Evolutionary conservation across 768 basidiomycete species (phyloP).

Genomic region (Coprinellus micaceus): DNA sequence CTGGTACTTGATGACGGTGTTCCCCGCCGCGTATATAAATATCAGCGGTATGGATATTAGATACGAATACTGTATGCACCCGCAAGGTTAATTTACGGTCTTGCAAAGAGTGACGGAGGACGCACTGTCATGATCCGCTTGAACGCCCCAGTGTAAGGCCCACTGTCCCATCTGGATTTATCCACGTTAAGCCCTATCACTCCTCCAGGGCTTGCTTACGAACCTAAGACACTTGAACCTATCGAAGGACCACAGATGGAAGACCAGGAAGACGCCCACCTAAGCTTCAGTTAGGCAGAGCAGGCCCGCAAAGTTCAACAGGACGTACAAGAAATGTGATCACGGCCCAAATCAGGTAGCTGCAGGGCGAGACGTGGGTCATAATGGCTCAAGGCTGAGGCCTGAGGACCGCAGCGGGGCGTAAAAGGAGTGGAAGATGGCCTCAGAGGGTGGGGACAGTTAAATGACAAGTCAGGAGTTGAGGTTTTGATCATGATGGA

Average conservation of each 20-base stretch:
- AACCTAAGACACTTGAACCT: conserved; percentile 70
- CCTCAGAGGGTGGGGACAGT: not conserved
- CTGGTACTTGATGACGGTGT: conserved; percentile 67
- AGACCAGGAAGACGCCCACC: conserved; percentile 62
- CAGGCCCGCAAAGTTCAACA: not conserved
- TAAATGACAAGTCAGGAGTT: not conserved
- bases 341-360: conserved; percentile 60
- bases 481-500: not conserved
- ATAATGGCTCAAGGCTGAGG: conserved; percentile 32
- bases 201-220: conserved; percentile 13
- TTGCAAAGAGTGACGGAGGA: not conserved
- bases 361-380: conserved; percentile 62
- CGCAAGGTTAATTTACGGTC: conserved; percentile 4
- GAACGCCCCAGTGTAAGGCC: conserved; percentile 67
- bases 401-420: conserved; percentile 19
- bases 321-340: conserved; percentile 47
- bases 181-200: not conserved
- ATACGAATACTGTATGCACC: conserved; percentile 60
- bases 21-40: conserved; percentile 55
- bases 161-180: conserved; percentile 61
- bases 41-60: conserved; percentile 59
- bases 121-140: conserved; percentile 83
- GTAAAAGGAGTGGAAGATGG: conserved; percentile 2
- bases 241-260: conserved; percentile 79
- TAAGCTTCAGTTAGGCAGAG: conserved; percentile 20